Percentiles rank a stretch among this genome's conserved stretches.
Conservation (phyloP, 768 basidiomycete genomes). For the Hygrophorus pudorinus region DNA sequence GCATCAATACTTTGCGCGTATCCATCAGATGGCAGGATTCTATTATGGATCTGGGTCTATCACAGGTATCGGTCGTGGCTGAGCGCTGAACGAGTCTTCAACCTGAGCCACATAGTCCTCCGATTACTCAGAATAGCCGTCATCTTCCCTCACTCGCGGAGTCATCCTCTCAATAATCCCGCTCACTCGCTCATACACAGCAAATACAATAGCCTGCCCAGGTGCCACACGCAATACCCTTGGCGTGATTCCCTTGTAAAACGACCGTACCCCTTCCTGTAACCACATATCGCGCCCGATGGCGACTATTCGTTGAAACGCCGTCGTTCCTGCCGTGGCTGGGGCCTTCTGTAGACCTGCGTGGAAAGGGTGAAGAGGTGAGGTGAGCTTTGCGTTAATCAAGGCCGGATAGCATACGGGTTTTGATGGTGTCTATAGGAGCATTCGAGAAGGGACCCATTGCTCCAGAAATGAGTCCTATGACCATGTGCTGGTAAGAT, state of each 20-base stretch:
- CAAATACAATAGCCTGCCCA: conserved; percentile 94
- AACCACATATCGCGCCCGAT: conserved; percentile 93
- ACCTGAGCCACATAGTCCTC: too few relatives aligned
- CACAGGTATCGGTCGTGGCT: conserved; percentile 3
- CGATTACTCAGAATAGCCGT: conserved; percentile 66
- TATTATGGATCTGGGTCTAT: too few relatives aligned
- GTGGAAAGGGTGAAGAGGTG: conserved; percentile 5
- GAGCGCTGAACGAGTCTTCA: too few relatives aligned
- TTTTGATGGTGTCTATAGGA: conserved; percentile 92
- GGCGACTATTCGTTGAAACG: conserved; percentile 65
- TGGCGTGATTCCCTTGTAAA: conserved; percentile 99
- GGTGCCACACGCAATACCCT: conserved; percentile 94
- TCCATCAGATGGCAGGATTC: conserved; percentile 1
- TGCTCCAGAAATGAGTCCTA: conserved; percentile 92
- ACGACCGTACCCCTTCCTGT: conserved; percentile 78
- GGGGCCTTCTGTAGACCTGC: conserved; percentile 80
- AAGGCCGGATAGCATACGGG: conserved; percentile 43
- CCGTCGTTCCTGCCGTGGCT: conserved; percentile 61
- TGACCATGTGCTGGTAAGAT: conserved; percentile 90
- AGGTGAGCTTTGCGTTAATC: neutral
- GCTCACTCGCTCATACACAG: conserved; percentile 90
- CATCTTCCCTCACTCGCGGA: conserved; percentile 45
- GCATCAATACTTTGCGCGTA: conserved; percentile 7
- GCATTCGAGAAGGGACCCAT: conserved; percentile 99
- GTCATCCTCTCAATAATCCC: conserved; percentile 58